phyloP scores from a whole-genome alignment of 2,329 filamentous ascomycete genomes.

The Parastagonospora avenae region DNA sequence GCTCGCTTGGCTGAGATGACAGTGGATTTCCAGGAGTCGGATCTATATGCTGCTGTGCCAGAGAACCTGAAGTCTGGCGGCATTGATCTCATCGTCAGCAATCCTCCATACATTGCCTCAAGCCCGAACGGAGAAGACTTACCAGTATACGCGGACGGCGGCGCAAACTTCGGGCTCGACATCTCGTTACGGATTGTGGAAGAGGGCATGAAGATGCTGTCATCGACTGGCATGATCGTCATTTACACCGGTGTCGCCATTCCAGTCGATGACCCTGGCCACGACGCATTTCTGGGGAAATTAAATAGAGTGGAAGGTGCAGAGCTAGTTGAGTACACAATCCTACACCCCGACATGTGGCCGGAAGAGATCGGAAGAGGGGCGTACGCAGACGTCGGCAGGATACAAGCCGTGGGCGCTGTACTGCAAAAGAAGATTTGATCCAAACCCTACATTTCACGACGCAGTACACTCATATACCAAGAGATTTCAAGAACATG shows the following conservation, averaged over 20 bases:
- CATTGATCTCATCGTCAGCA: constrained; percentile 30
- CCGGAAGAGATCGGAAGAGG: constrained; percentile 29
- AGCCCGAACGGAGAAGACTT: constrained; percentile 23
- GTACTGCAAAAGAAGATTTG: constrained; percentile 12
- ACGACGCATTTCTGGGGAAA: constrained; percentile 24
- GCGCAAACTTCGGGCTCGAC: constrained; percentile 26
- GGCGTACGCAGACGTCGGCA: constrained; percentile 28
- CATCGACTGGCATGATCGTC: constrained; percentile 19
- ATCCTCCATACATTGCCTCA: constrained; percentile 32
- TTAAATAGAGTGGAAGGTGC: constrained; percentile 16
- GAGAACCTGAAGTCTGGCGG: constrained; percentile 6
- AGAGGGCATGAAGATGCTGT: constrained; percentile 23
- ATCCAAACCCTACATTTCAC: too few species aligned
- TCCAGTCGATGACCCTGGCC: constrained; percentile 15
- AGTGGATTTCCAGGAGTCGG: constrained; percentile 23
- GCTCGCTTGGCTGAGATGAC: constrained; percentile 16
- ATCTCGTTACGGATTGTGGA: constrained; percentile 26
- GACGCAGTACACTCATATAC: too few species aligned
- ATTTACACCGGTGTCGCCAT: constrained; percentile 31
- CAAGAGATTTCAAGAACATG: too few species aligned
- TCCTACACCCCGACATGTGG: constrained; percentile 33
- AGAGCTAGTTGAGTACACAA: constrained; percentile 22
- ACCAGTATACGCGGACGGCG: constrained; percentile 31
- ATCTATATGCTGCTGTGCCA: constrained; percentile 23
- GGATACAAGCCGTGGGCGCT: constrained; percentile 30